Evolutionary conservation across 106 monocot genomes (phyloP).

Genomic region (Allium fistulosum): DNA sequence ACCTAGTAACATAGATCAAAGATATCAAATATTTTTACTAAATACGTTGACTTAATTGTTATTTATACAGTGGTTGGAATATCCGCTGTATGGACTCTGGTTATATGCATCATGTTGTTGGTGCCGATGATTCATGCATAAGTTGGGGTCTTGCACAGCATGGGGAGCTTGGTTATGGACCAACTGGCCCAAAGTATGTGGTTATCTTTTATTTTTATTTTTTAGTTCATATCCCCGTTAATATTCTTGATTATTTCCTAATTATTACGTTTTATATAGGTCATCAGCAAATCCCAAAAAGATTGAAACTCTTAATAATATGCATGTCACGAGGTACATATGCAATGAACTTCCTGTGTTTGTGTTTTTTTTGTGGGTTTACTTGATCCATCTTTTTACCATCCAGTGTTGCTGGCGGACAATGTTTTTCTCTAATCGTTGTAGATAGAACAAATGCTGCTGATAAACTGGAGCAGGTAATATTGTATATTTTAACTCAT

Average conservation of each 20-base stretch:
- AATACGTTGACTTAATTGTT: too few relatives aligned
- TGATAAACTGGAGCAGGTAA: slow-evolving; percentile 70
- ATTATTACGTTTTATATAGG: slow-evolving; percentile 18
- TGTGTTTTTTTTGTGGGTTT: neutral
- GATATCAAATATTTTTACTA: too few relatives aligned
- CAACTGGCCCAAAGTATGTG: slow-evolving; percentile 72
- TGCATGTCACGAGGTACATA: slow-evolving; percentile 74
- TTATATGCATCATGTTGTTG: slow-evolving; percentile 89
- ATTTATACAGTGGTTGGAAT: slow-evolving; percentile 77
- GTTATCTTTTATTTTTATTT: neutral
- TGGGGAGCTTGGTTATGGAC: slow-evolving; percentile 97
- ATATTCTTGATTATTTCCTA: neutral
- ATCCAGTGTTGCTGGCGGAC: slow-evolving; percentile 85
- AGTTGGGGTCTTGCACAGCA: slow-evolving; percentile 76
- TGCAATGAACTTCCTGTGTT: neutral
- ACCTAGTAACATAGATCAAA: too few relatives aligned
- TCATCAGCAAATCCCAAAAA: slow-evolving; percentile 96
- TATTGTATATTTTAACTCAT: neutral
- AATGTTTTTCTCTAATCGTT: slow-evolving; percentile 69
- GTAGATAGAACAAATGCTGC: slow-evolving; percentile 65
- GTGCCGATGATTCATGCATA: slow-evolving; percentile 96
- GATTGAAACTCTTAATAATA: slow-evolving; percentile 82
- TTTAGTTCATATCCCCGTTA: neutral
- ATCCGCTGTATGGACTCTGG: slow-evolving; percentile 99
- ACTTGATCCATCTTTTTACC: neutral